Percentiles rank a stretch among this genome's conserved stretches.
phyloP scores from a whole-genome alignment of 129 eudicot species.

The Flaveria robusta region DNA sequence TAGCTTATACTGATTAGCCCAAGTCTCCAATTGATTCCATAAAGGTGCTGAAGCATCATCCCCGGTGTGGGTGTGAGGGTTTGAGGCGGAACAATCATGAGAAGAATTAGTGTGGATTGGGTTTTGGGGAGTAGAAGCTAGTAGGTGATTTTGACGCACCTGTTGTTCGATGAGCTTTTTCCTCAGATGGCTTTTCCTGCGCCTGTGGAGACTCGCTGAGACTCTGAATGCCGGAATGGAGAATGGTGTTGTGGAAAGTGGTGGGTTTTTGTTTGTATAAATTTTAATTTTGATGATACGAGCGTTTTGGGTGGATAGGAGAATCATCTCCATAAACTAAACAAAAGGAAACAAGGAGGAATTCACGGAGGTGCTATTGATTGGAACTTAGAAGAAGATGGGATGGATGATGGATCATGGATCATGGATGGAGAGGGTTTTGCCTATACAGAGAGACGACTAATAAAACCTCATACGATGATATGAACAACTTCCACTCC shows the following conservation, averaged over 20 bases:
- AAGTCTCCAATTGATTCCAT: conserved; percentile 54
- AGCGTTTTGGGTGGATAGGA: neutral
- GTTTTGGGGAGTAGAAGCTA: conserved; percentile 12
- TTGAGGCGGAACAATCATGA: neutral
- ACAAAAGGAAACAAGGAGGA: no score
- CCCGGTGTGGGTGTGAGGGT: neutral
- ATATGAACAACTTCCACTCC: no score
- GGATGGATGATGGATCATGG: no score
- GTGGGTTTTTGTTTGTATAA: neutral
- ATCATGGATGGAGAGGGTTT: no score
- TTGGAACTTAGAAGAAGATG: no score
- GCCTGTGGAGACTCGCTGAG: conserved; percentile 60
- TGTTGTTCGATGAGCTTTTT: conserved; percentile 55
- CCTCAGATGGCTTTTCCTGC: conserved; percentile 59
- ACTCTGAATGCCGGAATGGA: neutral
- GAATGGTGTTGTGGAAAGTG: neutral
- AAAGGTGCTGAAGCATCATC: neutral
- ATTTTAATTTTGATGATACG: neutral
- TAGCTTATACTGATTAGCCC: conserved; percentile 66
- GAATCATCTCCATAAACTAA: neutral
- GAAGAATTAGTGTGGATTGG: conserved; percentile 18
- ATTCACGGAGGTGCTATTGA: no score
- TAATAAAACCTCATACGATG: no score
- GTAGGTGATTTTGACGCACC: conserved; percentile 34
- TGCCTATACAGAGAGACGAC: no score